A percentile compares a stretch with the other conserved stretches of the same genome.
Conservation (phyloP, 768 basidiomycete species). For the Calocera viscosa region DNA sequence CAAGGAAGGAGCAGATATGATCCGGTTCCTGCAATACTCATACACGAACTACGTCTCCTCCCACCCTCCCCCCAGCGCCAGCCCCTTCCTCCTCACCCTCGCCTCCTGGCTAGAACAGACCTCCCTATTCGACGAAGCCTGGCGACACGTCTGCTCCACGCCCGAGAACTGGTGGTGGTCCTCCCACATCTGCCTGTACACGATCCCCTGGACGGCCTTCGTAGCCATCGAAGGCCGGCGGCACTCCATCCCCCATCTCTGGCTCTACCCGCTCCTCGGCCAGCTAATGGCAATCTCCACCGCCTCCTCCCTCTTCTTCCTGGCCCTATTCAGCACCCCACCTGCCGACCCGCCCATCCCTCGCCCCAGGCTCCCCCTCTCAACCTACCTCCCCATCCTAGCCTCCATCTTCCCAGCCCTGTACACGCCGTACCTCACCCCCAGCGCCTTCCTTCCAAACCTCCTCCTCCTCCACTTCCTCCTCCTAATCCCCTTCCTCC, state of each 20-base stretch:
- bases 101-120: slow-evolving; percentile 44
- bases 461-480: slow-evolving; percentile 50
- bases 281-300: slow-evolving; percentile 61
- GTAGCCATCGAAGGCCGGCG: slow-evolving; percentile 40
- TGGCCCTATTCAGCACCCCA: slow-evolving; percentile 30
- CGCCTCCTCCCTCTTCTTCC: slow-evolving; percentile 49
- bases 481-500: slow-evolving; percentile 41
- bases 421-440: slow-evolving; percentile 19
- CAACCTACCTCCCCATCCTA: not conserved
- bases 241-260: slow-evolving; percentile 35
- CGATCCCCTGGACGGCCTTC: slow-evolving; percentile 44
- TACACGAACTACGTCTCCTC: slow-evolving; percentile 40
- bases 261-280: slow-evolving; percentile 62
- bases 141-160: slow-evolving; percentile 35
- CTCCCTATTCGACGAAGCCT: slow-evolving; percentile 49
- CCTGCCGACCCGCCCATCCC: not conserved
- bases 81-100: slow-evolving; percentile 26
- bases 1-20: slow-evolving; percentile 34
- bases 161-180: slow-evolving; percentile 58
- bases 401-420: slow-evolving; percentile 15
- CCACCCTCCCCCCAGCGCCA: slow-evolving; percentile 9
- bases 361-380: slow-evolving; percentile 13
- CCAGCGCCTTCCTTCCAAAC: slow-evolving; percentile 39
- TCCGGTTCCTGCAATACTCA: slow-evolving; percentile 41
- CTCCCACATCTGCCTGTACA: slow-evolving; percentile 50